Evolutionary conservation across 2,329 filamentous ascomycete species (phyloP).

Genomic region (Chaetoscypha palmicola): DNA sequence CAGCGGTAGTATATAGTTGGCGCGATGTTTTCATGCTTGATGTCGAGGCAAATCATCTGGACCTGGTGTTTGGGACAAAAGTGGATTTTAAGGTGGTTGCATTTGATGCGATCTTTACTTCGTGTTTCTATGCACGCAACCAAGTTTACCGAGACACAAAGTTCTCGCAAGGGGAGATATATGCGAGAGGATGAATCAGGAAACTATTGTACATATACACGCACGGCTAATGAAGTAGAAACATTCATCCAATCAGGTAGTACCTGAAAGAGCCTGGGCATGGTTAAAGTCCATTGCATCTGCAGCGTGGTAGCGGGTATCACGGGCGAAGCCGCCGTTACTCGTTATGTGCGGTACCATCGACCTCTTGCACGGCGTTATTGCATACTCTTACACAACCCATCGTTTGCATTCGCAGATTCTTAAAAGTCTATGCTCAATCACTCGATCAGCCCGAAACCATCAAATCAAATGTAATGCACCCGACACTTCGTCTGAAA

Average conservation of each 20-base stretch:
- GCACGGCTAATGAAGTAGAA: neutral
- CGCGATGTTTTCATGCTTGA: neutral
- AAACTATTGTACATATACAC: neutral
- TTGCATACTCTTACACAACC: too few species aligned
- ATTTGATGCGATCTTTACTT: constrained; percentile 2
- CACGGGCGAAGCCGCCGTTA: too few species aligned
- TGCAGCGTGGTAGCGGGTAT: too few species aligned
- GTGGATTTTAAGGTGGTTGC: constrained; percentile 11
- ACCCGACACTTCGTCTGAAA: too few species aligned
- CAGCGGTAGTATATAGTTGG: neutral
- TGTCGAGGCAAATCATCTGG: constrained; percentile 1
- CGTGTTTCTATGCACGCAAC: constrained; percentile 3
- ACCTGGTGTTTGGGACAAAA: constrained; percentile 14
- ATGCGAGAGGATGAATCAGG: neutral
- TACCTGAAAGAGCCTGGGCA: neutral
- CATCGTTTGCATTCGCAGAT: too few species aligned
- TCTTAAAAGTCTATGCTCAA: too few species aligned
- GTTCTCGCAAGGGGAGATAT: neutral
- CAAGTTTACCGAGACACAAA: neutral
- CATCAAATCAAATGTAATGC: too few species aligned
- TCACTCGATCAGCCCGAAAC: too few species aligned
- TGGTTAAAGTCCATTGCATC: too few species aligned
- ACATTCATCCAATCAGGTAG: constrained; percentile 1
- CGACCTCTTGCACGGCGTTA: too few species aligned
- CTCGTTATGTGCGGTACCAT: too few species aligned